Percentiles rank a stretch among this genome's conserved stretches.
Evolutionary conservation across 306 rosid species (phyloP).

Genomic region (Cicer arietinum): DNA sequence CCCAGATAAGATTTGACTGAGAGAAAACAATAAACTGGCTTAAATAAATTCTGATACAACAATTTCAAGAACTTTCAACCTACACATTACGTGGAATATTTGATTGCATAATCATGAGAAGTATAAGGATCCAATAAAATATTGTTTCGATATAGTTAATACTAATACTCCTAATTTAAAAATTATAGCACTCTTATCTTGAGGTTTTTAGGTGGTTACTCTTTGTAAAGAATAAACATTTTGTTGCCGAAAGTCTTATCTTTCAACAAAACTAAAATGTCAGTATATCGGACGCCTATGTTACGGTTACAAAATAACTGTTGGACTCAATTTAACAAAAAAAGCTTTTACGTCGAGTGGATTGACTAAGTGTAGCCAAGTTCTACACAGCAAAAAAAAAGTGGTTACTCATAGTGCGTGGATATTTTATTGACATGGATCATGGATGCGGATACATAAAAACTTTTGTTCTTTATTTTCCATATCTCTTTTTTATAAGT

Average conservation of each 20-base stretch:
- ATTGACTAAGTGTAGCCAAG: conserved; percentile 14
- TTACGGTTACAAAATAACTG: neutral
- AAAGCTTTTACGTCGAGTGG: conserved; percentile 29
- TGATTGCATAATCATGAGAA: conserved; percentile 35
- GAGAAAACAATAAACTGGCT: conserved; percentile 3
- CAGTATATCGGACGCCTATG: conserved; percentile 21
- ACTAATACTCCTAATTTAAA: conserved; percentile 2
- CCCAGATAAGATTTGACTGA: conserved; percentile 18
- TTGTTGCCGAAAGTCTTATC: conserved; percentile 10
- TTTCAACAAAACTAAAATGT: conserved; percentile 21
- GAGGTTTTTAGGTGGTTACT: conserved; percentile 16
- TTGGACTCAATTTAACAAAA: conserved; percentile 5
- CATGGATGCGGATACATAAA: conserved; percentile 1
- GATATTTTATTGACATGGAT: conserved; percentile 21
- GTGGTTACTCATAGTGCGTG: neutral
- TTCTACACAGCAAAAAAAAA: conserved; percentile 6
- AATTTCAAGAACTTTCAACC: conserved; percentile 22
- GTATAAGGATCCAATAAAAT: conserved; percentile 4
- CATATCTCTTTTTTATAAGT: conserved; percentile 1
- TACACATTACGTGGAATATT: conserved; percentile 26
- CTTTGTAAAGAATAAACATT: conserved; percentile 9
- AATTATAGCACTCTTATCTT: conserved; percentile 12
- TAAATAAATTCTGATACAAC: conserved; percentile 9
- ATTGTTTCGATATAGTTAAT: neutral
- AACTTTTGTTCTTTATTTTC: conserved; percentile 21